These are phyloP conservation scores for Babesia divergens DNA, from an alignment of 169 alveolate genomes.

Conservation along the genomic window DNA sequence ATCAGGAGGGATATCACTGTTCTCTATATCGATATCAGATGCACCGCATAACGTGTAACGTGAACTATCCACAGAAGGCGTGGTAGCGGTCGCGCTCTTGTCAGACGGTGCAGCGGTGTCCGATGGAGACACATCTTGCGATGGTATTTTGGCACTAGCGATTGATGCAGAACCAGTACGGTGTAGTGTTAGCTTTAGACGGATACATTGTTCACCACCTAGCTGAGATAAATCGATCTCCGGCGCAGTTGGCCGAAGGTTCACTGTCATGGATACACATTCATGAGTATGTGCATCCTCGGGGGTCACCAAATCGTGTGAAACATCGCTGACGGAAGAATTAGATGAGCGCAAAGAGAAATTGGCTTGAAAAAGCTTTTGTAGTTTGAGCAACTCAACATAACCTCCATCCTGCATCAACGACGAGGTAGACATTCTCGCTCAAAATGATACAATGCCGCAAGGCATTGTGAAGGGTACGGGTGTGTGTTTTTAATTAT, in stretches of 20 bases:
- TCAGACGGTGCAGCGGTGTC: background rate
- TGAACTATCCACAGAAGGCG: background rate
- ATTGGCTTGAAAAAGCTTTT: slow-evolving; percentile 41
- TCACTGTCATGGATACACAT: background rate
- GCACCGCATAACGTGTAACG: slow-evolving; percentile 12
- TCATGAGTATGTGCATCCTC: slow-evolving; percentile 22
- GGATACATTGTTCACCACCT: slow-evolving; percentile 7
- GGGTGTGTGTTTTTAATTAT: no score
- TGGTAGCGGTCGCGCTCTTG: background rate
- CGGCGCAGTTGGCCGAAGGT: slow-evolving; percentile 55
- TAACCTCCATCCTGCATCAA: slow-evolving; percentile 32
- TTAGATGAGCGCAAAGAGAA: background rate
- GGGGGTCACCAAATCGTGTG: background rate
- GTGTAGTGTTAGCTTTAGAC: slow-evolving; percentile 4
- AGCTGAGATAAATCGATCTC: slow-evolving; percentile 26
- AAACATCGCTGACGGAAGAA: background rate
- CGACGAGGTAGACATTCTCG: background rate
- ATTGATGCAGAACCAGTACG: background rate
- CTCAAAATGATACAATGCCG: no score
- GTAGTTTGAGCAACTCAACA: slow-evolving; percentile 55
- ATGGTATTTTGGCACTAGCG: background rate
- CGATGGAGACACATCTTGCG: background rate
- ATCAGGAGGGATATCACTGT: background rate
- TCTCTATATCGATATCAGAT: slow-evolving; percentile 21
- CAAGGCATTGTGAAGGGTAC: no score